A percentile compares a stretch with the other conserved stretches of the same genome.
phyloP scores from a whole-genome alignment of 345 rosid species.

The Mallotus nudiflorus region DNA sequence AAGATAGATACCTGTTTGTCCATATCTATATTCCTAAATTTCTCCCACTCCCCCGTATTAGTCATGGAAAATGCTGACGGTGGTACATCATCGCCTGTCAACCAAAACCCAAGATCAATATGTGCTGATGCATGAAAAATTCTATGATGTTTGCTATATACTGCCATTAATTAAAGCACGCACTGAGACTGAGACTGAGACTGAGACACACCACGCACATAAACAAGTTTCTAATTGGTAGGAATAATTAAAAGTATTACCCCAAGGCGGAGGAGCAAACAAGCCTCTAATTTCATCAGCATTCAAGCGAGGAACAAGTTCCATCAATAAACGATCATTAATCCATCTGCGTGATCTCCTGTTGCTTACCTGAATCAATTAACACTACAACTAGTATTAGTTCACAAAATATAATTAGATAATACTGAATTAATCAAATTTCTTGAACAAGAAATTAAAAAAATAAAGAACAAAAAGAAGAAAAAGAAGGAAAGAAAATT shows the following conservation, averaged over 20 bases:
- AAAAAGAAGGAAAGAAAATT: slow-evolving; percentile 24
- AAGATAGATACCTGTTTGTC: slow-evolving; percentile 75
- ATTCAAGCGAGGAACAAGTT: slow-evolving; percentile 92
- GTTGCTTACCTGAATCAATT: slow-evolving; percentile 65
- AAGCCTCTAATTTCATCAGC: slow-evolving; percentile 87
- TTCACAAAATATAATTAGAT: background rate
- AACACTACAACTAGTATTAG: background rate
- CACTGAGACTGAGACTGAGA: too few relatives aligned
- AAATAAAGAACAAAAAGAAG: background rate
- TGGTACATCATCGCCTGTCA: slow-evolving; percentile 82
- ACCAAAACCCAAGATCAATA: slow-evolving; percentile 20
- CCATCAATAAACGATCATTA: slow-evolving; percentile 91
- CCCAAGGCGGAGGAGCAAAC: slow-evolving; percentile 99
- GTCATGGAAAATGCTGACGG: slow-evolving; percentile 79
- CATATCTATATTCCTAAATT: slow-evolving; percentile 91
- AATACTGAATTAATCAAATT: background rate
- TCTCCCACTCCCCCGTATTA: slow-evolving; percentile 83
- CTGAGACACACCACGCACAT: too few relatives aligned
- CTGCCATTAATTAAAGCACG: too few relatives aligned
- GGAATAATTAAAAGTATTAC: too few relatives aligned
- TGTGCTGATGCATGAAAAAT: background rate
- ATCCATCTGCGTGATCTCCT: slow-evolving; percentile 83
- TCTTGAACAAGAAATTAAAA: too few relatives aligned
- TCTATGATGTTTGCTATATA: too few relatives aligned
- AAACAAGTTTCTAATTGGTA: too few relatives aligned